Conservation (phyloP, 2,329 filamentous ascomycete genomes). For the Diaporthe vaccinii region DNA sequence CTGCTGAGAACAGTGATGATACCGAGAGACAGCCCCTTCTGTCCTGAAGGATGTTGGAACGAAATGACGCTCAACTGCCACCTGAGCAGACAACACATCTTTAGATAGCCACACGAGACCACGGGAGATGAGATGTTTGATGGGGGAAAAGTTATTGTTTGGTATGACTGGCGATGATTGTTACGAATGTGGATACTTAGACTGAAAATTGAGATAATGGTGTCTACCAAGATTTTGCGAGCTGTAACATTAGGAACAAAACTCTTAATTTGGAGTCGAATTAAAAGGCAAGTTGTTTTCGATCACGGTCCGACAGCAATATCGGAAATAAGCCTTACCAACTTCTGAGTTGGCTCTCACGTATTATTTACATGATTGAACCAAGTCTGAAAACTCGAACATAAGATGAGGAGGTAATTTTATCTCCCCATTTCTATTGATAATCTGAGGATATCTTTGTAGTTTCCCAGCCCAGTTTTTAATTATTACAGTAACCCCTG, state of each 20-base stretch:
- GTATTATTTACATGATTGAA: no score
- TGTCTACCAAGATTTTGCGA: neutral
- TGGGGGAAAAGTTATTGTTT: neutral
- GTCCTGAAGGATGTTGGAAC: neutral
- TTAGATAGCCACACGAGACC: neutral
- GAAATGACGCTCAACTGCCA: neutral
- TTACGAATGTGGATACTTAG: neutral
- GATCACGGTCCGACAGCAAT: no score
- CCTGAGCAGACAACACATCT: neutral
- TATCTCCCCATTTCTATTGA: no score
- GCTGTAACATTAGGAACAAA: no score
- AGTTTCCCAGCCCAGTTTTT: no score
- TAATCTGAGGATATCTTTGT: no score
- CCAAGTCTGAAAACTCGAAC: fast-evolving
- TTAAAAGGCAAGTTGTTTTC: neutral
- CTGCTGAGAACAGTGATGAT: constrained; percentile 31
- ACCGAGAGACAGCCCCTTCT: constrained; percentile 37
- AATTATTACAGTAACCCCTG: no score
- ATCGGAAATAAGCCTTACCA: no score
- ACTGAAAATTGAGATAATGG: neutral
- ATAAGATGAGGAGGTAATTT: no score
- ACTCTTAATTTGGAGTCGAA: fast-evolving
- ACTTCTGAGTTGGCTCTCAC: no score
- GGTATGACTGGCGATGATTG: neutral
- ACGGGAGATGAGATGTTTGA: neutral